Conservation (phyloP, 2,329 filamentous ascomycete species). For the Leptographium wingfieldii region DNA sequence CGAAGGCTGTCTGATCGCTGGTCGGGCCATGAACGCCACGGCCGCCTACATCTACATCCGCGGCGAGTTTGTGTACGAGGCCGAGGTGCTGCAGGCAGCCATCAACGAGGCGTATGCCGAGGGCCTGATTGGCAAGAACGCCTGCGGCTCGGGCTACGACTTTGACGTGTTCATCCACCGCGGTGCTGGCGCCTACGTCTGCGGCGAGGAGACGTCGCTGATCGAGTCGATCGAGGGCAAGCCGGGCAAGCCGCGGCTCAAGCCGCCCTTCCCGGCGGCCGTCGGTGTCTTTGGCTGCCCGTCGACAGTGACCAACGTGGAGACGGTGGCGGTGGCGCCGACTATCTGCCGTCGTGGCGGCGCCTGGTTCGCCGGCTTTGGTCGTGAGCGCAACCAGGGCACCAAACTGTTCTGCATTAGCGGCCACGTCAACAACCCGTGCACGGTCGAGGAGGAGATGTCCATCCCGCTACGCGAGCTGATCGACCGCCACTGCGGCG, state of each 20-base stretch:
- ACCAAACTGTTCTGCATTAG: constrained; percentile 99
- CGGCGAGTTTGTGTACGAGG: constrained; percentile 95
- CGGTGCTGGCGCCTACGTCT: constrained; percentile 94
- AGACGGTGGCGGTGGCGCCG: constrained; percentile 88
- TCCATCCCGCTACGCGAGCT: constrained; percentile 90
- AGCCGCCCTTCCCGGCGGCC: constrained; percentile 95
- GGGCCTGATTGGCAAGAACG: constrained; percentile 94
- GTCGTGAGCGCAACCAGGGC: constrained; percentile 88
- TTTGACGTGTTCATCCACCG: constrained; percentile 96
- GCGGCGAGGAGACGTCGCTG: constrained; percentile 93
- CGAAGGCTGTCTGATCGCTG: constrained; percentile 91
- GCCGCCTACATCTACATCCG: constrained; percentile 99
- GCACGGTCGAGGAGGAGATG: constrained; percentile 98
- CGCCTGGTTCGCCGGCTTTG: constrained; percentile 86
- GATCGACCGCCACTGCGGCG: constrained; percentile 96
- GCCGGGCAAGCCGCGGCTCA: constrained; percentile 93
- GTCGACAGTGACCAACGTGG: constrained; percentile 94
- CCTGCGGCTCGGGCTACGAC: constrained; percentile 91
- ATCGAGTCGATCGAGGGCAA: constrained; percentile 98
- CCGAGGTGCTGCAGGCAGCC: constrained; percentile 80
- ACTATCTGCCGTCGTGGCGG: constrained; percentile 90
- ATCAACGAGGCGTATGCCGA: constrained; percentile 97
- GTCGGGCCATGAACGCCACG: constrained; percentile 96
- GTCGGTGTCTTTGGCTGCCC: constrained; percentile 97
- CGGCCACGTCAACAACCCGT: constrained; percentile 96